These are phyloP conservation scores for Rhododendron kiyosumense DNA, from an alignment of 148 eudicot genomes.

Conservation along the genomic window DNA sequence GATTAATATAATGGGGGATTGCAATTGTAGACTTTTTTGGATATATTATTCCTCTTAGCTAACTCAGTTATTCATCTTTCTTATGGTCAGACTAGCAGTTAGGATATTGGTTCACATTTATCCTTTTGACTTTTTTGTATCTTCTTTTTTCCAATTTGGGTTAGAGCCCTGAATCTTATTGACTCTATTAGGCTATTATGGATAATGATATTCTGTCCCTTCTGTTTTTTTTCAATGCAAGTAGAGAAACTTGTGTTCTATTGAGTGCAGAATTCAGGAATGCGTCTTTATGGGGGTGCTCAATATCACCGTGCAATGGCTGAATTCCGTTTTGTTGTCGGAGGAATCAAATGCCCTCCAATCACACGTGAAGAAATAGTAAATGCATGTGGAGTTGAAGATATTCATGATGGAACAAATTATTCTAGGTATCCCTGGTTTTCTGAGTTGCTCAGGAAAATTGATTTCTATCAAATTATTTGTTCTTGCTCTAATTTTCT, in stretches of 20 bases:
- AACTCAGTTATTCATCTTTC: not conserved
- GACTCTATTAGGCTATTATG: not conserved
- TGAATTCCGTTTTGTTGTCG: constrained; percentile 95
- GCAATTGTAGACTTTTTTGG: not conserved
- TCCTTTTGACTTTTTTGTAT: not conserved
- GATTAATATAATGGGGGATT: not conserved
- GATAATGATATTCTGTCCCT: not conserved
- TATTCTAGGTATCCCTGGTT: constrained; percentile 65
- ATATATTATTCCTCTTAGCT: not conserved
- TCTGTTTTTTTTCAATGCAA: not conserved
- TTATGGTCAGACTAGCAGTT: not conserved
- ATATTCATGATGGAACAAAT: constrained; percentile 98
- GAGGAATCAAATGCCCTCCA: constrained; percentile 96
- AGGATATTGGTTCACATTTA: not conserved
- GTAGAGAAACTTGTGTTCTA: constrained; percentile 3
- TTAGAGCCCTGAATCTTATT: not conserved
- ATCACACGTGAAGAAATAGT: constrained; percentile 98
- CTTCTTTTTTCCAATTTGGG: not conserved
- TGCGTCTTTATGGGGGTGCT: constrained; percentile 99
- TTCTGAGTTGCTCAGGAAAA: constrained; percentile 8
- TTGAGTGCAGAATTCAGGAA: constrained; percentile 76
- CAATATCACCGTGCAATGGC: constrained; percentile 99
- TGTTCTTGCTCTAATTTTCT: not conserved
- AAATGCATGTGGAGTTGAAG: constrained; percentile 99
- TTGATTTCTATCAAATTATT: not conserved